Evolutionary conservation across 495 filamentous ascomycete species (phyloP).

Genomic region (Xylaria flabelliformis): DNA sequence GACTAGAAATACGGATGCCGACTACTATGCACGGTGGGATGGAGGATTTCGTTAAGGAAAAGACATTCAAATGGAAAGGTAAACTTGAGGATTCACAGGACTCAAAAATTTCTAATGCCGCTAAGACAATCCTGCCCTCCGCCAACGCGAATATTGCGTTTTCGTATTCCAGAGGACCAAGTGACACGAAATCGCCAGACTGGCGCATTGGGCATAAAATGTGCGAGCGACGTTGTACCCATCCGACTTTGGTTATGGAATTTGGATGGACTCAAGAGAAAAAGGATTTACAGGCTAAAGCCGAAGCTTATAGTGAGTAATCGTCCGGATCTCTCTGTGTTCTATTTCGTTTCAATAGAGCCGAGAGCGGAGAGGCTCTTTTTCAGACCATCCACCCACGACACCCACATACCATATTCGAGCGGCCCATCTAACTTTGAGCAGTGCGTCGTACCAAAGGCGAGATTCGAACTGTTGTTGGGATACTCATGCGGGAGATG

Average conservation of each 20-base stretch:
- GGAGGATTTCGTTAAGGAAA: background rate
- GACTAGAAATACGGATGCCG: slow-evolving; percentile 7
- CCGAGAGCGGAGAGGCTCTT: background rate
- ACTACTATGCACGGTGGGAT: slow-evolving; percentile 11
- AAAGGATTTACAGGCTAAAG: background rate
- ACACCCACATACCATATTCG: background rate
- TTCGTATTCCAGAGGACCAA: background rate
- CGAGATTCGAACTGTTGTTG: slow-evolving; percentile 8
- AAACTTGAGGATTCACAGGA: background rate
- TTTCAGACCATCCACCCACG: background rate
- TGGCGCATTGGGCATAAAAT: background rate
- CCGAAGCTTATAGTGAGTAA: slow-evolving; percentile 6
- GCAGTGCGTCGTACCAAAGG: slow-evolving; percentile 5
- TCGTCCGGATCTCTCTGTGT: background rate
- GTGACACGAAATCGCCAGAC: slow-evolving; percentile 6
- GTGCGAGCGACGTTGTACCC: slow-evolving; percentile 5
- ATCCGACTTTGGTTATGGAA: slow-evolving; percentile 4
- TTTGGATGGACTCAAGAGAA: slow-evolving; percentile 1
- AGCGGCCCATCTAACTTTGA: background rate
- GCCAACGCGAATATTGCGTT: background rate
- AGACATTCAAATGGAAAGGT: background rate
- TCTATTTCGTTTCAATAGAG: background rate
- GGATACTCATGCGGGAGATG: background rate
- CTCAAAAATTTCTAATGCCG: background rate
- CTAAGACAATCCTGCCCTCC: background rate